Evolutionary conservation across 306 rosid genomes (phyloP).

Genomic region (Acmispon strigosus): DNA sequence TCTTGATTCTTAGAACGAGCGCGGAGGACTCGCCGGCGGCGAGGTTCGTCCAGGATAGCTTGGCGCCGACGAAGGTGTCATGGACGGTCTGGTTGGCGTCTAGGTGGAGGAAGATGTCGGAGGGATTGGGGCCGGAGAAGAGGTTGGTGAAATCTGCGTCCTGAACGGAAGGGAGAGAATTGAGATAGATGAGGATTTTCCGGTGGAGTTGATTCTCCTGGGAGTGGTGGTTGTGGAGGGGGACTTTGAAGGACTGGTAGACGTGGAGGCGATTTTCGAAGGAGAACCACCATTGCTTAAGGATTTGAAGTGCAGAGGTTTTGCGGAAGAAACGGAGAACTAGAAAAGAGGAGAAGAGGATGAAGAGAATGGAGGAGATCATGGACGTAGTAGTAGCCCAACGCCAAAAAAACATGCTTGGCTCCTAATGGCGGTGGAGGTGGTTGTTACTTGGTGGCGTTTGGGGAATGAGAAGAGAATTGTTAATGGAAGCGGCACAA

Average conservation of each 20-base stretch:
- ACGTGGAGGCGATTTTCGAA: constrained; percentile 48
- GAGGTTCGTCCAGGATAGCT: constrained; percentile 52
- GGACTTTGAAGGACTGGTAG: constrained; percentile 67
- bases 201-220: constrained; percentile 74
- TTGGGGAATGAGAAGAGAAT: not conserved
- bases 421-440: too few species aligned
- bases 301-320: constrained; percentile 55
- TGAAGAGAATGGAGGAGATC: constrained; percentile 27
- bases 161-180: constrained; percentile 69
- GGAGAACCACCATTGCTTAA: constrained; percentile 47
- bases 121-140: constrained; percentile 61
- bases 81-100: constrained; percentile 44
- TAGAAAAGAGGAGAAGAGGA: constrained; percentile 15
- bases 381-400: not conserved
- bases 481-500: not conserved
- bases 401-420: constrained; percentile 16
- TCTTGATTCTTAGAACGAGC: constrained; percentile 48
- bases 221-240: constrained; percentile 43
- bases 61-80: constrained; percentile 73
- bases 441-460: too few species aligned
- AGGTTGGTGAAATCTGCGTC: constrained; percentile 79
- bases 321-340: constrained; percentile 44
- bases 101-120: constrained; percentile 64
- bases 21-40: constrained; percentile 23
- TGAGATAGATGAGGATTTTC: constrained; percentile 52